Base-by-base conservation (phyloP, 2,329 filamentous ascomycete species). In the Cercospora canescens region DNA sequence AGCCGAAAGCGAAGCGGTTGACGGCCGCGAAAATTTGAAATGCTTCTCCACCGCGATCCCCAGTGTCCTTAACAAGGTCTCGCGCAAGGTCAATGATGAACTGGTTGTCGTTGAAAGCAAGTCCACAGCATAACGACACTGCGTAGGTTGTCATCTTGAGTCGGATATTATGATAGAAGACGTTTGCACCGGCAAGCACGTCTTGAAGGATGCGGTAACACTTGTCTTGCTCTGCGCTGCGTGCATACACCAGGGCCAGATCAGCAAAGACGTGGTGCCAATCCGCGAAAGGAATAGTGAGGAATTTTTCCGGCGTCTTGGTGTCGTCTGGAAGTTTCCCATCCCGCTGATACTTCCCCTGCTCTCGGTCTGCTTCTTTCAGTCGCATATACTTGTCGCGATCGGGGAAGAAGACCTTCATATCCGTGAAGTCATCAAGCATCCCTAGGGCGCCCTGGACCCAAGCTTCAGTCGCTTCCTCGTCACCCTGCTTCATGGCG, bases 221-320 rank as follows among this genome's bases (percentile, higher is more conserved):
- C 68, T 92, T 89, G 48, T 89, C 85, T 14, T 86, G 82, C 56
- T 90, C 87, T 35, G 89, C 89, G 21, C 84, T 81, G 48, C 88
- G 86, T 7, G 93, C 91, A 34, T 95, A 85, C 5, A 89, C 84
- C 56, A 97, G 84, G 3, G 93, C 91, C 76, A 96, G 96, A 74
- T 95, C 91, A 37, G 96, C 85, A 76, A 99, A 97, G 0, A 97
- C 85, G 71, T 96, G 91, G 3, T 97, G 85, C 95, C 95, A 99
- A 55, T 88, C 86, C 65, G 89, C 84, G 75, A 98, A 97, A 0
- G 88, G 82, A 55, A 98, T 91, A 7, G 91, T 91, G 70, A 92
- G 89, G 75, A 93, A 94, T 66, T 85, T 83, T 55, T 78, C 39
- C 82, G 77, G 63, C 80, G 79, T 57, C 76, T 78, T 63, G 79